Conservation (phyloP, 1,139 yeast species). For the Candida gigantensis region DNA sequence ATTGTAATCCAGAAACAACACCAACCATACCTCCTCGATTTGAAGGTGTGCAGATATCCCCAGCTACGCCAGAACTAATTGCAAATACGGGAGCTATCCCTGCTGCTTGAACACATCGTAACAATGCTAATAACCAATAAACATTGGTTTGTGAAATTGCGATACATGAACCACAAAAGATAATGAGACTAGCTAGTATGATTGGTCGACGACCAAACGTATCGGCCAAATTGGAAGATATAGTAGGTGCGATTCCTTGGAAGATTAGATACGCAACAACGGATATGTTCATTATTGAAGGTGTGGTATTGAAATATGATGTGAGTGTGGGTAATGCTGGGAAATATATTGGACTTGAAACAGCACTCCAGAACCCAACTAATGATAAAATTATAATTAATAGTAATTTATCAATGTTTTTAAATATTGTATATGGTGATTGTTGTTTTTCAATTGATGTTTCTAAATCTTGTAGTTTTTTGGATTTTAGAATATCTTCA, state of each 20-base stretch:
- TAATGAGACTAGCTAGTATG: slow-evolving; percentile 46
- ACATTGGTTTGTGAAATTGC: slow-evolving; percentile 26
- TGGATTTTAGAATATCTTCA: slow-evolving; percentile 3
- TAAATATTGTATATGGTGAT: slow-evolving; percentile 22
- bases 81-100: slow-evolving; percentile 74
- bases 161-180: slow-evolving; percentile 23
- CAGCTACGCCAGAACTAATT: slow-evolving; percentile 63
- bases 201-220: slow-evolving; percentile 69
- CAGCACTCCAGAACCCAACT: slow-evolving; percentile 58
- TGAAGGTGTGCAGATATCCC: slow-evolving; percentile 61
- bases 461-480: slow-evolving; percentile 8
- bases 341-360: slow-evolving; percentile 72
- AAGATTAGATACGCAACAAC: slow-evolving; percentile 70
- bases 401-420: slow-evolving; percentile 17
- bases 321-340: slow-evolving; percentile 66
- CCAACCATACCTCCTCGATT: slow-evolving; percentile 71
- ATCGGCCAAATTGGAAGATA: slow-evolving; percentile 69
- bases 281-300: slow-evolving; percentile 60
- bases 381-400: slow-evolving; percentile 27
- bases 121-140: slow-evolving; percentile 28
- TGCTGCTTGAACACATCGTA: slow-evolving; percentile 65
- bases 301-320: slow-evolving; percentile 50
- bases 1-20: slow-evolving; percentile 58
- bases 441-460: slow-evolving; percentile 6
- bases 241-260: slow-evolving; percentile 70